These are phyloP conservation scores for Grosmannia serpens DNA, from an alignment of 2,329 filamentous ascomycete genomes.

Conservation along the genomic window DNA sequence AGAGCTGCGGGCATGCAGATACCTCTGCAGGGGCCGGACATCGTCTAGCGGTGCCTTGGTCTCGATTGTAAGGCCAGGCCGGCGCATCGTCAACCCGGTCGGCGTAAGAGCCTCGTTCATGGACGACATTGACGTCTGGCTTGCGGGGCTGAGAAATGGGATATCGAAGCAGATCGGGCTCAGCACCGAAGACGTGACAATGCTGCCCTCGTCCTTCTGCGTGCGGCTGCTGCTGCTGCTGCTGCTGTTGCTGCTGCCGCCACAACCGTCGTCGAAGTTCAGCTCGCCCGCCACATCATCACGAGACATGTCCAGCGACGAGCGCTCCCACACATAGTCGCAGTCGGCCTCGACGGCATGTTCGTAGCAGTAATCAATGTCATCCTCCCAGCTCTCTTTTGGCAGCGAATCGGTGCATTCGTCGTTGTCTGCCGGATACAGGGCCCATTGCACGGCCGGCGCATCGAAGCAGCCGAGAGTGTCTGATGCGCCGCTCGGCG, in stretches of 20 bases:
- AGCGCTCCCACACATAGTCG: conserved; percentile 53
- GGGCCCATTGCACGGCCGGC: conserved; percentile 22
- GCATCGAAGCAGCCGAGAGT: conserved; percentile 36
- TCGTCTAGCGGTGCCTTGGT: conserved; percentile 1
- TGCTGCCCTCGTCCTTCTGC: neutral
- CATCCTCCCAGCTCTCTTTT: conserved; percentile 52
- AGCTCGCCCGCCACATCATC: conserved; percentile 18
- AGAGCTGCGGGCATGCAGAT: conserved; percentile 25
- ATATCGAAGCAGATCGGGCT: conserved; percentile 27
- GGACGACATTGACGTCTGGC: conserved; percentile 29
- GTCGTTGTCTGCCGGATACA: conserved; percentile 16
- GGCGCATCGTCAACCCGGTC: conserved; percentile 19
- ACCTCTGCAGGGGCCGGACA: conserved; percentile 12
- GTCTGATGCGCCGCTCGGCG: conserved; percentile 37
- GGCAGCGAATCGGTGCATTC: conserved; percentile 18
- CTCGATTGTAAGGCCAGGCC: conserved; percentile 11
- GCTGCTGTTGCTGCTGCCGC: neutral
- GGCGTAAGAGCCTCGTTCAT: conserved; percentile 35
- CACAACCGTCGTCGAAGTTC: conserved; percentile 5
- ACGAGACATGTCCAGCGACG: conserved; percentile 36
- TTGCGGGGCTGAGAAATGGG: conserved; percentile 37
- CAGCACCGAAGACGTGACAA: conserved; percentile 15
- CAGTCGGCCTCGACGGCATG: conserved; percentile 56
- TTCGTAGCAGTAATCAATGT: conserved; percentile 61
- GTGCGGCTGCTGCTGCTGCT: neutral